A percentile compares a stretch with the other conserved stretches of the same genome.
phyloP scores from a whole-genome alignment of 2,329 filamentous ascomycete species.

The Ophiognomonia clavigignenti-juglandacearum region DNA sequence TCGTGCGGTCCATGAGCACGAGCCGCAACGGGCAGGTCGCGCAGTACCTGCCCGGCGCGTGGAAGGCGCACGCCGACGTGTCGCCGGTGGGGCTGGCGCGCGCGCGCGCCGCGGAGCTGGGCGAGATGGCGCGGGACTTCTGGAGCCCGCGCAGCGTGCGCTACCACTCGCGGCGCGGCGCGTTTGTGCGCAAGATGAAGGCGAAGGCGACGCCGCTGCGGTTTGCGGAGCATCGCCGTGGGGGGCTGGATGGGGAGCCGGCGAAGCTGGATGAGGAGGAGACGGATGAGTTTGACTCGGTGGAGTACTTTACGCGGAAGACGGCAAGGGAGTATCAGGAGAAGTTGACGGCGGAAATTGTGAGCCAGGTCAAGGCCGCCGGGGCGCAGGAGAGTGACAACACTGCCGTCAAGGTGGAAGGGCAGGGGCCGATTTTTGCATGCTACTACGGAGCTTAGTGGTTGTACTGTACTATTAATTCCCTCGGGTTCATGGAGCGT shows the following conservation, averaged over 20 bases:
- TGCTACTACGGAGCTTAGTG: slow-evolving; percentile 10
- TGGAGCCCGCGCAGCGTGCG: slow-evolving; percentile 31
- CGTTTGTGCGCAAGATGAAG: slow-evolving; percentile 36
- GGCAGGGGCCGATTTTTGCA: slow-evolving; percentile 8
- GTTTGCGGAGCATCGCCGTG: slow-evolving; percentile 33
- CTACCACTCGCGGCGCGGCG: slow-evolving; percentile 32
- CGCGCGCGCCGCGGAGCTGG: slow-evolving; percentile 31
- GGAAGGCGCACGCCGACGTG: slow-evolving; percentile 32
- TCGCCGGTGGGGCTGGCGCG: slow-evolving; percentile 26
- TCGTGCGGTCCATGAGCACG: slow-evolving; percentile 19
- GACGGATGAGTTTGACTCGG: slow-evolving; percentile 29
- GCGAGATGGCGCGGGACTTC: slow-evolving; percentile 37
- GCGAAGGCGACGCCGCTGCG: slow-evolving; percentile 31
- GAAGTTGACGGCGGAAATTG: neutral
- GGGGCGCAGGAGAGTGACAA: neutral
- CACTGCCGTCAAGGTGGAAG: neutral
- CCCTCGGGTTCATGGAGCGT: neutral
- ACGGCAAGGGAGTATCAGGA: neutral
- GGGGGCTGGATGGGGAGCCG: slow-evolving; percentile 1
- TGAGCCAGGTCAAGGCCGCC: neutral
- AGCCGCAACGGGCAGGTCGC: slow-evolving; percentile 3
- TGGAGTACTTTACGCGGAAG: slow-evolving; percentile 20
- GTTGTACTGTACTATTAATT: neutral
- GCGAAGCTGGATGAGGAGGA: slow-evolving; percentile 31
- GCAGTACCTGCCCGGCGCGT: slow-evolving; percentile 17